Conservation (phyloP, 345 rosid genomes). For the Eucalyptus virginea region DNA sequence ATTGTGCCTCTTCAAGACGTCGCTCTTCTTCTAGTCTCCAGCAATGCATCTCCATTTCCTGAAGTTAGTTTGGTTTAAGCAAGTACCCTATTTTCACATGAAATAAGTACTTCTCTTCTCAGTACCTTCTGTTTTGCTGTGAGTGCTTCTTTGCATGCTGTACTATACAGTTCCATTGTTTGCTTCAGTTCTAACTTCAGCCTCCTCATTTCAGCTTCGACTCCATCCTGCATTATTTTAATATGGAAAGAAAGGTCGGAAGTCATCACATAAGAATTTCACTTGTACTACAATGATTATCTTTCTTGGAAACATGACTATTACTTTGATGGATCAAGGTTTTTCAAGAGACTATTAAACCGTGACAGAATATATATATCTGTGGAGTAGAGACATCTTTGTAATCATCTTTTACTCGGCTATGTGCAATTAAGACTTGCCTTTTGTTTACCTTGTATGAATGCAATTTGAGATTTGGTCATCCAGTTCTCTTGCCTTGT, state of each 20-base stretch:
- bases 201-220: conserved; percentile 82
- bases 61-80: background rate
- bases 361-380: background rate
- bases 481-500: background rate
- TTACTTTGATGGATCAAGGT: background rate
- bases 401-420: background rate
- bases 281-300: background rate
- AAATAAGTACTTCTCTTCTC: background rate
- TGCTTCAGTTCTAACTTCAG: conserved; percentile 74
- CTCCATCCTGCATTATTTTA: conserved; percentile 37
- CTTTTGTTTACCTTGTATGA: background rate
- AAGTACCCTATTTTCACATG: background rate
- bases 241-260: background rate
- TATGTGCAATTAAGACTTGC: background rate
- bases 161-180: conserved; percentile 72
- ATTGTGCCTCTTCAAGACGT: conserved; percentile 39
- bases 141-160: conserved; percentile 85
- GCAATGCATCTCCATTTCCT: conserved; percentile 74
- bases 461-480: background rate
- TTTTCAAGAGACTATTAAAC: background rate
- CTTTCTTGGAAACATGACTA: background rate
- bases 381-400: background rate
- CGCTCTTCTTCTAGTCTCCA: conserved; percentile 54
- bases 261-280: background rate
- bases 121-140: conserved; percentile 71